These are phyloP conservation scores for Pseudovirgaria hyperparasitica DNA, from an alignment of 2,329 filamentous ascomycete species.

Conservation along the genomic window DNA sequence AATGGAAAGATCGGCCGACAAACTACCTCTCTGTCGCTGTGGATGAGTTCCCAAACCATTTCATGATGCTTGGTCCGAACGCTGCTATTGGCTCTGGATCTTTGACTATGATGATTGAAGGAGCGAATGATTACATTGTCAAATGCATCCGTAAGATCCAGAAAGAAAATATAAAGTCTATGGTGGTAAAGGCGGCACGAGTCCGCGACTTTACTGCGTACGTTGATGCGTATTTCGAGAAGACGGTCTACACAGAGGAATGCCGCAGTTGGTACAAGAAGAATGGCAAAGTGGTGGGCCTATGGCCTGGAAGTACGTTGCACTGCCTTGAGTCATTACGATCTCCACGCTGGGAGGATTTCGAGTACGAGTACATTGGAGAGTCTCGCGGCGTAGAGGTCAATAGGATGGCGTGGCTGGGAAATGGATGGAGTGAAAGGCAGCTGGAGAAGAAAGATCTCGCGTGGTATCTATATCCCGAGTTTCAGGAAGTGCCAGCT, in stretches of 20 bases:
- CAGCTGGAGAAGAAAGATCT: constrained; percentile 20
- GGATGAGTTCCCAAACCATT: constrained; percentile 25
- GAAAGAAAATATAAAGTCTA: constrained; percentile 27
- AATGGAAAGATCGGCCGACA: constrained; percentile 21
- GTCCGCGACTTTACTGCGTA: constrained; percentile 18
- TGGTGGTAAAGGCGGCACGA: constrained; percentile 16
- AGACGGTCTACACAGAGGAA: constrained; percentile 20
- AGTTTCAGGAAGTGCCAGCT: constrained; percentile 25
- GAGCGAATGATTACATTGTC: constrained; percentile 25
- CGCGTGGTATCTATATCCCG: constrained; percentile 29
- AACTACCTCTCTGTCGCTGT: constrained; percentile 19
- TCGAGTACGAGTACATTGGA: constrained; percentile 15
- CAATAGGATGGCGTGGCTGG: constrained; percentile 20
- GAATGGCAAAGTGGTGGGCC: constrained; percentile 14
- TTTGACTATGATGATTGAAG: constrained; percentile 30
- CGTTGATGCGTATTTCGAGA: constrained; percentile 19
- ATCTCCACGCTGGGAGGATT: constrained; percentile 23
- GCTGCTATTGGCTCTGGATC: constrained; percentile 26
- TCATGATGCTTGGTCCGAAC: constrained; percentile 31
- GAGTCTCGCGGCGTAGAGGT: constrained; percentile 8
- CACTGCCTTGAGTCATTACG: constrained; percentile 21
- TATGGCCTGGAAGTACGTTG: constrained; percentile 21
- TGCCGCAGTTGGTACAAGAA: constrained; percentile 25
- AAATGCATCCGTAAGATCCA: constrained; percentile 29
- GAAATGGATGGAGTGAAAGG: constrained; percentile 18